Evolutionary conservation across 2,329 filamentous ascomycete species (phyloP).

Genomic region (Aspergillus sp.): DNA sequence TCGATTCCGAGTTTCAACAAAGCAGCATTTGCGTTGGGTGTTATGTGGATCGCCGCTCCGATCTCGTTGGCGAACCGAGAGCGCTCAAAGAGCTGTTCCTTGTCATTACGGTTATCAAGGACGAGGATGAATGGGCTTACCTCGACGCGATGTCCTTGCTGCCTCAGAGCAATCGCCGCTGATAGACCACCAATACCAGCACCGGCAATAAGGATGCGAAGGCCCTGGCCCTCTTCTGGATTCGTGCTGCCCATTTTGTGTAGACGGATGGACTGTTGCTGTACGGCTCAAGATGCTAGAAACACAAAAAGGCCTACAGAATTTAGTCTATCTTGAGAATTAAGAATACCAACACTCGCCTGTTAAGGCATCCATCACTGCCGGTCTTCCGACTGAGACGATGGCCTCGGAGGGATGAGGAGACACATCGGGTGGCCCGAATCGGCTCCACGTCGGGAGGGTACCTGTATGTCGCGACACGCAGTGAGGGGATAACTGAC

Average conservation of each 20-base stretch:
- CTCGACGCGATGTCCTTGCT: slow-evolving; percentile 52
- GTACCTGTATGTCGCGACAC: not conserved
- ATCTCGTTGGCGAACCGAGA: slow-evolving; percentile 57
- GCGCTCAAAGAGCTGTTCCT: slow-evolving; percentile 53
- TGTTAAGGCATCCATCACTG: no score
- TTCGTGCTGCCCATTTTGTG: slow-evolving; percentile 18
- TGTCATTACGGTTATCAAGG: no score
- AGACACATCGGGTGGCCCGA: not conserved
- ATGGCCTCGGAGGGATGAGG: not conserved
- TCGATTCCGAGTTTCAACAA: slow-evolving; percentile 49
- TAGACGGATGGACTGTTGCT: not conserved
- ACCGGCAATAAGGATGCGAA: slow-evolving; percentile 34
- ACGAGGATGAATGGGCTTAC: slow-evolving; percentile 5
- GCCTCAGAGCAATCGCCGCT: slow-evolving; percentile 50
- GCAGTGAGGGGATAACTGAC: not conserved
- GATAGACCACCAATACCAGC: slow-evolving; percentile 36
- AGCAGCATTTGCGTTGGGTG: slow-evolving; percentile 62
- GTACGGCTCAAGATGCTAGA: no score
- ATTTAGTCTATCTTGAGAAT: no score
- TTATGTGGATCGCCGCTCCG: slow-evolving; percentile 63
- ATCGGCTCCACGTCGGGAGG: slow-evolving; percentile 29
- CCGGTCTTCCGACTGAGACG: not conserved
- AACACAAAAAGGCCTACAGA: no score
- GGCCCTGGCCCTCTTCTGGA: slow-evolving; percentile 12
- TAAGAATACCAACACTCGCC: no score